phyloP scores from a whole-genome alignment of 1,284 basidiomycete genomes.

The Leccinum pachyderme region DNA sequence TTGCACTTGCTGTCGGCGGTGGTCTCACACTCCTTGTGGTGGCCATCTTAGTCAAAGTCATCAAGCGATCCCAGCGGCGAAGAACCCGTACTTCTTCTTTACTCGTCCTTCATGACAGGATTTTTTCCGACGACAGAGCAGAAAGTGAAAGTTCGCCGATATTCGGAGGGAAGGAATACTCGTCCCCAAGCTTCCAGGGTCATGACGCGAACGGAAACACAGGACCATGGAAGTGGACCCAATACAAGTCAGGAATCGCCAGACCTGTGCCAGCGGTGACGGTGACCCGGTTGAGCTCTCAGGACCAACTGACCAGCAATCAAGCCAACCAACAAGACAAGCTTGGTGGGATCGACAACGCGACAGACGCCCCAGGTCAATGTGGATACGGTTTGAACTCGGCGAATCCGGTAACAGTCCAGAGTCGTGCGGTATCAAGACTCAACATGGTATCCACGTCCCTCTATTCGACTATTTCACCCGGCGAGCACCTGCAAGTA shows the following conservation, averaged over 20 bases:
- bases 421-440: slow-evolving; percentile 41
- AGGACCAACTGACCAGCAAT: slow-evolving; percentile 10
- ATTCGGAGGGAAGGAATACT: slow-evolving; percentile 69
- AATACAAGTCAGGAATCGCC: slow-evolving; percentile 48
- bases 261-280: slow-evolving; percentile 32
- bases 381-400: too few species aligned
- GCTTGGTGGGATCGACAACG: neutral
- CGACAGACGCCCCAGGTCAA: neutral
- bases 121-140: slow-evolving; percentile 43
- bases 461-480: slow-evolving; percentile 47
- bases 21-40: slow-evolving; percentile 55
- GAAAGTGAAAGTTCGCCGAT: slow-evolving; percentile 62
- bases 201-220: slow-evolving; percentile 34
- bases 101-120: slow-evolving; percentile 62
- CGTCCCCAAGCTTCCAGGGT: slow-evolving; percentile 43
- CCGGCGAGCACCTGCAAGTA: slow-evolving; percentile 30
- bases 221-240: slow-evolving; percentile 58
- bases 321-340: slow-evolving; percentile 2
- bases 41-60: slow-evolving; percentile 47
- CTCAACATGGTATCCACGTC: slow-evolving; percentile 53
- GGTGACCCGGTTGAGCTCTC: slow-evolving; percentile 26
- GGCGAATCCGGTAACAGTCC: slow-evolving; percentile 17
- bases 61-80: slow-evolving; percentile 47
- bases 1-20: slow-evolving; percentile 58
- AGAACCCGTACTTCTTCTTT: slow-evolving; percentile 61